phyloP scores from a whole-genome alignment of 805 yeast species.

The Yamadazyma endophytica region DNA sequence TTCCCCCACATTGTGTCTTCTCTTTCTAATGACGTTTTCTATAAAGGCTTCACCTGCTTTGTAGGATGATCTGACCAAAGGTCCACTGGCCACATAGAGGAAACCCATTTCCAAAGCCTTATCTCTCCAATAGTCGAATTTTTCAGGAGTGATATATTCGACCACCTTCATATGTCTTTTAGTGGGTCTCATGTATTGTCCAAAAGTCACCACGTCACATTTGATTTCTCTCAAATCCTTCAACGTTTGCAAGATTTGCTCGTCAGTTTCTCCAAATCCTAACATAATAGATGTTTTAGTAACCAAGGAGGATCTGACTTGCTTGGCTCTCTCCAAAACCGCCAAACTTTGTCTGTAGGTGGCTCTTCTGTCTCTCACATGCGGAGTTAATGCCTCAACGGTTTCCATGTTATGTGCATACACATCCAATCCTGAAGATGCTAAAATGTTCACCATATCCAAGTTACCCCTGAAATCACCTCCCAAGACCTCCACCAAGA shows the following conservation, averaged over 20 bases:
- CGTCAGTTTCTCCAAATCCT: slow-evolving; percentile 95
- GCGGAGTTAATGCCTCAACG: slow-evolving; percentile 91
- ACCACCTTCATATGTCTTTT: slow-evolving; percentile 98
- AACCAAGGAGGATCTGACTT: slow-evolving; percentile 64
- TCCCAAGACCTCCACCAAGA: slow-evolving; percentile 85
- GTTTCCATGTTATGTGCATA: slow-evolving; percentile 97
- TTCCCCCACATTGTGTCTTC: slow-evolving; percentile 51
- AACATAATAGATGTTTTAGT: slow-evolving; percentile 96
- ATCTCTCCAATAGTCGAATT: slow-evolving; percentile 90
- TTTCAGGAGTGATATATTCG: slow-evolving; percentile 90
- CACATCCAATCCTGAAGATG: slow-evolving; percentile 85
- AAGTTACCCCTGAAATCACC: slow-evolving; percentile 96
- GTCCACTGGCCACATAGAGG: slow-evolving; percentile 95
- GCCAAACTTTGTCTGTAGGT: slow-evolving; percentile 83
- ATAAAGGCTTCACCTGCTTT: slow-evolving; percentile 98
- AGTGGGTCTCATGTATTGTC: slow-evolving; percentile 99
- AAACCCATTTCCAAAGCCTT: slow-evolving; percentile 86
- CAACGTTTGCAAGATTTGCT: slow-evolving; percentile 73
- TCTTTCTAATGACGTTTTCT: slow-evolving; percentile 83
- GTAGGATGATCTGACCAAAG: slow-evolving; percentile 92
- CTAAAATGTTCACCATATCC: slow-evolving; percentile 73
- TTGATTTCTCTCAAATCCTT: slow-evolving; percentile 67
- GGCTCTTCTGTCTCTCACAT: slow-evolving; percentile 94
- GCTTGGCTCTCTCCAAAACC: slow-evolving; percentile 78
- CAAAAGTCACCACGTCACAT: slow-evolving; percentile 96